Conservation (phyloP, 805 yeast genomes). For the Hanseniaspora taiwanica region DNA sequence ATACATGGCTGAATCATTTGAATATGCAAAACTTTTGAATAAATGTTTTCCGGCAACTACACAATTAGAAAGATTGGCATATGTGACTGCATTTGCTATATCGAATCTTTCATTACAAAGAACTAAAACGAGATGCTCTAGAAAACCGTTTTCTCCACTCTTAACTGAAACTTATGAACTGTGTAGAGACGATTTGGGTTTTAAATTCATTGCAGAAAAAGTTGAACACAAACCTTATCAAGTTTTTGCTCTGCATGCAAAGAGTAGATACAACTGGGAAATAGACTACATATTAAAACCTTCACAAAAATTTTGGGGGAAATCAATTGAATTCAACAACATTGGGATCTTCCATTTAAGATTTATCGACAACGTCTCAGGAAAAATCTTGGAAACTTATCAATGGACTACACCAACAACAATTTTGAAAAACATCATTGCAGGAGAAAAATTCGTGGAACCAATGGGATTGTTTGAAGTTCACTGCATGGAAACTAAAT, state of each 20-base stretch:
- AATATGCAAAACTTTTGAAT: constrained; percentile 56
- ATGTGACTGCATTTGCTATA: constrained; percentile 69
- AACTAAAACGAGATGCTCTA: constrained; percentile 55
- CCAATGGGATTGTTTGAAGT: constrained; percentile 62
- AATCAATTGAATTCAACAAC: constrained; percentile 70
- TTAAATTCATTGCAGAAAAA: constrained; percentile 69
- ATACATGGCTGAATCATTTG: constrained; percentile 65
- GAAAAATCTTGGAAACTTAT: constrained; percentile 36
- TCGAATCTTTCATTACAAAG: constrained; percentile 60
- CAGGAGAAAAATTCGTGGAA: constrained; percentile 90
- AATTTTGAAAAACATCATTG: constrained; percentile 71
- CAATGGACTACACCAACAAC: constrained; percentile 78
- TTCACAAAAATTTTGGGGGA: constrained; percentile 89
- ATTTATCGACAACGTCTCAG: constrained; percentile 33
- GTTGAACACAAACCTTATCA: constrained; percentile 74
- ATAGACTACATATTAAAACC: constrained; percentile 54
- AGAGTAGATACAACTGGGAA: constrained; percentile 46
- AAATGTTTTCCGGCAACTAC: constrained; percentile 25
- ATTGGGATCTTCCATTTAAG: constrained; percentile 53
- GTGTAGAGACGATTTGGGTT: constrained; percentile 70
- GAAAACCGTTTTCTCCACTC: constrained; percentile 93
- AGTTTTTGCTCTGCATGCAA: constrained; percentile 70
- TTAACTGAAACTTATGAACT: constrained; percentile 88
- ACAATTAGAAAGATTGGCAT: constrained; percentile 41
- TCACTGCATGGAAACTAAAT: constrained; percentile 46